Evolutionary conservation across 2,329 filamentous ascomycete species (phyloP), one percentile per base, ranked within the genome.

Genomic region (Trichocomaceae sp.): DNA sequence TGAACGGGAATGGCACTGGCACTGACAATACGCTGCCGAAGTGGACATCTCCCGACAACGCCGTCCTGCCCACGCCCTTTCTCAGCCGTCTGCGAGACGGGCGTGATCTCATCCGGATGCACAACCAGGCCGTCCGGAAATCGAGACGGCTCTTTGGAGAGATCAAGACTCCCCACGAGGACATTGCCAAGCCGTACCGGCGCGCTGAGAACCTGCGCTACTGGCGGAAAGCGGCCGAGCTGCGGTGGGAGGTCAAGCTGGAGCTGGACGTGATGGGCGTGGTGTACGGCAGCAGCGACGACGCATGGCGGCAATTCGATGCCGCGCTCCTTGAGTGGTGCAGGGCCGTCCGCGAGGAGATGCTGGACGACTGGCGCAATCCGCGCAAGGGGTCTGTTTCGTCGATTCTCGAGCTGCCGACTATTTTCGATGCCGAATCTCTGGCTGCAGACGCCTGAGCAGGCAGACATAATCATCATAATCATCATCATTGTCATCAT

Each of bases 161-260:
- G 59, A 96, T 99, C 66, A 90, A 89, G 55, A 81, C 82, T 9
- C 96, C 87, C 70, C 93, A 97, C 69, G 85, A 84, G n/a, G 90
- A 99, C 70, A 92, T 93, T 9, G 85, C 84, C 57, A 97, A 97
- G 73, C 93, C 93, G 0, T 99, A 99, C 70, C 86, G 93, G 48
- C 86, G 86, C 59, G 90, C 91, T 2, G 93, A 99, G 63, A 99
- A 99, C 69, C 79, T 99, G 58, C 83, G 90, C 41, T 99, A 87
- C 77, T 99, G 93, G 92, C 82, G 88, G 72, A 99, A 99, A 75
- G 93, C 92, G 1, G 90, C 91, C 7, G 91, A 99, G 74, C 78
- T 97, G 56, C 84, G 93, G 54, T 99, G 92, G 85, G 93, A 97
- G 72, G 82, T 91, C 39, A 81, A 87, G 62, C 77, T 97, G 50